Evolutionary conservation across 2,329 filamentous ascomycete species (phyloP).

Genomic region (Atkinsonella texensis): DNA sequence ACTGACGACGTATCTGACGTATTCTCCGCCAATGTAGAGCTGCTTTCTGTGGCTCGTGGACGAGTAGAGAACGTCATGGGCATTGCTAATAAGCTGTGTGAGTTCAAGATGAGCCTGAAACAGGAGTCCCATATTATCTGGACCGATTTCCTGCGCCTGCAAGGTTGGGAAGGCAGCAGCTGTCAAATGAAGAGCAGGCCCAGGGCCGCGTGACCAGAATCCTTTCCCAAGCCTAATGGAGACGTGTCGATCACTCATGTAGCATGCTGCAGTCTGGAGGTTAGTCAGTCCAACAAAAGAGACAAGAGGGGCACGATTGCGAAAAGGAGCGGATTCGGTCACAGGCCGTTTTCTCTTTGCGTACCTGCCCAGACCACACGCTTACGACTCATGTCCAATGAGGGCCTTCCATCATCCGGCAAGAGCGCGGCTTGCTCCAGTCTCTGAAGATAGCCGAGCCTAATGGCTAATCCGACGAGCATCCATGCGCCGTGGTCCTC

Average conservation of each 20-base stretch:
- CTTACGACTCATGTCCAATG: slow-evolving; percentile 48
- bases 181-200: slow-evolving; percentile 50
- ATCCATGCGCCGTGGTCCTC: slow-evolving; percentile 68
- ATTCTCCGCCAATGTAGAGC: slow-evolving; percentile 57
- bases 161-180: slow-evolving; percentile 58
- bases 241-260: slow-evolving; percentile 55
- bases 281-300: not conserved
- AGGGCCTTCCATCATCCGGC: slow-evolving; percentile 45
- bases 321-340: too few species aligned
- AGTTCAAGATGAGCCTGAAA: slow-evolving; percentile 62
- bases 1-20: slow-evolving; percentile 54
- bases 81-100: slow-evolving; percentile 61
- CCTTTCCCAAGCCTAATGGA: slow-evolving; percentile 60
- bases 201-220: slow-evolving; percentile 63
- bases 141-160: slow-evolving; percentile 42
- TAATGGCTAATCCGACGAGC: slow-evolving; percentile 59
- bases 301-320: too few species aligned
- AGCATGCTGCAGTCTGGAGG: slow-evolving; percentile 32
- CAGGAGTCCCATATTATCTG: slow-evolving; percentile 55
- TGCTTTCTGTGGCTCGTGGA: slow-evolving; percentile 58
- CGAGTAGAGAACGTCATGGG: slow-evolving; percentile 62
- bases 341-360: not conserved
- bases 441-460: slow-evolving; percentile 58
- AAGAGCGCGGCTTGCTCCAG: slow-evolving; percentile 58
- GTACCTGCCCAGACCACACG: slow-evolving; percentile 54